Base-by-base conservation (phyloP, 2,329 filamentous ascomycete species). In the Aspergillus transmontanensis region DNA sequence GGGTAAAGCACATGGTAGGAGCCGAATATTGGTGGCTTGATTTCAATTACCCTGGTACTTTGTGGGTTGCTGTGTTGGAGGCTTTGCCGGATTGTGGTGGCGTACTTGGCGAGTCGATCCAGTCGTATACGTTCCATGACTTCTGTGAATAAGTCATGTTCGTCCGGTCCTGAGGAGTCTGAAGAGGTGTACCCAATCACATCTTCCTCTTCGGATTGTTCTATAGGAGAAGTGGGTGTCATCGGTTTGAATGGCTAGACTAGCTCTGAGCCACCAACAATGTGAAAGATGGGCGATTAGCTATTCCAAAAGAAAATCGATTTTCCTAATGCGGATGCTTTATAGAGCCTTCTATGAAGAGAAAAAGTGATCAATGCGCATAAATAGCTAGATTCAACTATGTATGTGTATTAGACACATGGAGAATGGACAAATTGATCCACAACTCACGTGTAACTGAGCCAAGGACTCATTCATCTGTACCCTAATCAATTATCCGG, bases 1-100 rank as follows among this genome's bases (percentile, higher is more conserved):
- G 51, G 51, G 21, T 26, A 55, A 14, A 55, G 23, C 11, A 55
- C 51, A 39, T 55, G 51, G 21, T 55, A 55, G 30, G 51, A 55
- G n/a, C 51, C 51, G n/a, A 26, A 41, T 23, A 55, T 55, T 26
- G 51, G 51, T 5, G 51, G 7, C 23, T 19, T 21, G 10, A 55
- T n/a, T 26, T 55, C 21, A 1, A 21, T 16, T 16, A 26, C 51
- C 5, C 26, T n/a, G 16, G 7, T 10, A 7, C 36, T 32, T 39
- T 23, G 14, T 3, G 39, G 19, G n/a, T 55, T 36, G 51, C 19
- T 26, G 19, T 21, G 30, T 9, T 23, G 51, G 11, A 23, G 26
- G 6, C 21, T 39, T 36, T 55, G 21, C 26, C 51, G 30, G 9
- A n/a, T 55, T 55, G 51, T 39, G 14, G 32, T 21, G 32, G 21